A percentile compares a stretch with the other conserved stretches of the same genome.
Conservation (phyloP, 305 asterid species). For the Petunia hybrid region DNA sequence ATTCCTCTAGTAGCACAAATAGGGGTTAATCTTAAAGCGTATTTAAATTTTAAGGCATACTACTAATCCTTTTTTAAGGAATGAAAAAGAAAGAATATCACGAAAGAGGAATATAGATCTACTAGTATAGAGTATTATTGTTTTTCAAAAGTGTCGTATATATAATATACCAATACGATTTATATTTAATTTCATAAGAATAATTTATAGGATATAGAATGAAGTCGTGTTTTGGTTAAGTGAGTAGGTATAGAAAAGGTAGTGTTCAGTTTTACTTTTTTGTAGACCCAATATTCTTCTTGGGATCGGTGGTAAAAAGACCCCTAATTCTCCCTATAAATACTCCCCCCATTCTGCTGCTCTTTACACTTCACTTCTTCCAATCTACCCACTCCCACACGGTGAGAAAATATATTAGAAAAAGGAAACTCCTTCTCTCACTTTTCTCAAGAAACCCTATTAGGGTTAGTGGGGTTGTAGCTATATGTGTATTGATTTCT, state of each 20-base stretch:
- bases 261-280: constrained; percentile 36
- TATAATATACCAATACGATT: too few relatives aligned
- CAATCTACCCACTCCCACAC: not conserved
- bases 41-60: too few relatives aligned
- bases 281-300: constrained; percentile 64
- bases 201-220: constrained; percentile 25
- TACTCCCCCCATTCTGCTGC: constrained; percentile 42
- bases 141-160: too few relatives aligned
- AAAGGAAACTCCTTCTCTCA: not conserved
- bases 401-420: not conserved
- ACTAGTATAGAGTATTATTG: too few relatives aligned
- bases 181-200: not conserved
- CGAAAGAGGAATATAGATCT: too few relatives aligned
- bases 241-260: constrained; percentile 45
- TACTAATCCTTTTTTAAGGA: too few relatives aligned
- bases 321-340: constrained; percentile 53
- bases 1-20: not conserved
- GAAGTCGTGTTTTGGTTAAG: constrained; percentile 42
- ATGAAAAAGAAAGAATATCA: too few relatives aligned
- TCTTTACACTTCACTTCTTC: constrained; percentile 37
- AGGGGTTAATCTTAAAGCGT: not conserved
- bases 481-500: not conserved
- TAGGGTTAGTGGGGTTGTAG: constrained; percentile 42
- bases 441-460: constrained; percentile 45
- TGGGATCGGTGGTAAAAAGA: constrained; percentile 70